Base-by-base conservation (phyloP, 805 yeast genomes). In the Barnettozyma pratensis region DNA sequence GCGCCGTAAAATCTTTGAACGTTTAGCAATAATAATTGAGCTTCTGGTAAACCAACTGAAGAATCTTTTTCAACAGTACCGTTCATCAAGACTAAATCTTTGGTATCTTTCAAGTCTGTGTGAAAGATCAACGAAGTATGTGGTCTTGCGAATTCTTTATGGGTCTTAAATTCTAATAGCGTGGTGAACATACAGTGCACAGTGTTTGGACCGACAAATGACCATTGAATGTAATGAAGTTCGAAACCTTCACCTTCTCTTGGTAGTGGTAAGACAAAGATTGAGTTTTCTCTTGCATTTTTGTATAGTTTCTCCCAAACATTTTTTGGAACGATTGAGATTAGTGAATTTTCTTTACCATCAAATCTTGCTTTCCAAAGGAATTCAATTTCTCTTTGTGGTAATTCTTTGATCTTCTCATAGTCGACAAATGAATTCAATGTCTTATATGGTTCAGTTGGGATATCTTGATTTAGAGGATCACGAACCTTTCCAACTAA, bases 201-300 rank as follows among this genome's bases (percentile, higher is more conserved):
- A 3, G 97, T 91, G 39, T 80, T 58, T 12, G 87, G 83, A 1
- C 92, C 96, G 11, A 85, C 91, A 64, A 89, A 87, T 19, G 81
- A 75, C 99, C 99, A 94, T 69, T 94, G 98, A 26, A 91, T 80
- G 64, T 85, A 89, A 62, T 94, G 97, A 69, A 94, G 75, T 68
- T 94, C 99, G 60, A 73, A 69, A 50, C 81, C 83, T 6, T 61
- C 66, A 1, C 54, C 57, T 7, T 72, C 80, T 56, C 83, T 80
- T 5, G 97, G 96, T 47, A 94, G 69, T 0, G 99, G 99, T 27
- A 94, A 73, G n/a, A 94, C 84, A 67, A 94, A 94, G 34, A 80
- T 75, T 26, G 97, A 96, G 62, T 85, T 80, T 51, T 71, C 73
- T 60, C 82, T 79, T 1, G 96, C 96, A 51, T 76, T 78, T 37